Conservation (phyloP, 1,284 basidiomycete genomes). For the Cystobasidium sp. region DNA sequence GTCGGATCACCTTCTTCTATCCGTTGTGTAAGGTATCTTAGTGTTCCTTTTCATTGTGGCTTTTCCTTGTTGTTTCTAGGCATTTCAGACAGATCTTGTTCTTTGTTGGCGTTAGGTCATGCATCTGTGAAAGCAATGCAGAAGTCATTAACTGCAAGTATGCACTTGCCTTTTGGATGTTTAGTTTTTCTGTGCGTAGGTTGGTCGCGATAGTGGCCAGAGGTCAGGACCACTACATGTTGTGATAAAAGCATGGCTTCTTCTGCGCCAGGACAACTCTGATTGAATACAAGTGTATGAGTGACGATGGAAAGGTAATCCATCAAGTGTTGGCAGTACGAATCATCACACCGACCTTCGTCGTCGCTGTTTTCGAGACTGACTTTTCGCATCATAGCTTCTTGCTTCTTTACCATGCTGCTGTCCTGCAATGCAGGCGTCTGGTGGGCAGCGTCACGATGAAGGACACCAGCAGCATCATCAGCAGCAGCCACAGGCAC, state of each 20-base stretch:
- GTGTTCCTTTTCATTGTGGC: too few relatives aligned
- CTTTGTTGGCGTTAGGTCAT: neutral
- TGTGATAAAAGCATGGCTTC: neutral
- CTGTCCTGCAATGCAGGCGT: slow-evolving; percentile 28
- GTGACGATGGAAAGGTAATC: too few relatives aligned
- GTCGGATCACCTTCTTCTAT: too few relatives aligned
- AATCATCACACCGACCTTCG: too few relatives aligned
- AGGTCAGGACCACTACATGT: neutral
- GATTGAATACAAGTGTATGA: too few relatives aligned
- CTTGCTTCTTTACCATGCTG: slow-evolving; percentile 9
- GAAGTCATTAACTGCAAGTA: neutral
- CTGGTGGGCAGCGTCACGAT: neutral
- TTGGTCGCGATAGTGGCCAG: neutral
- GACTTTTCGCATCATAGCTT: too few relatives aligned
- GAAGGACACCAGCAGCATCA: slow-evolving; percentile 13
- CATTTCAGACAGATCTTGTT: too few relatives aligned
- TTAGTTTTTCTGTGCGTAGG: neutral
- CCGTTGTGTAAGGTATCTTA: too few relatives aligned
- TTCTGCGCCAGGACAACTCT: too few relatives aligned
- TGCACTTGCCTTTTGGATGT: neutral
- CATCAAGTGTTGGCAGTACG: too few relatives aligned
- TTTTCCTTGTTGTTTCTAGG: too few relatives aligned
- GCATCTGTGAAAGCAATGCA: neutral
- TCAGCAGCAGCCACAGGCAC: neutral
- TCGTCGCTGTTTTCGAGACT: too few relatives aligned